Evolutionary conservation across 352 stramenopile species (phyloP), one percentile per base, ranked within the genome.

Genomic region (Globisporangium abappressorium): DNA sequence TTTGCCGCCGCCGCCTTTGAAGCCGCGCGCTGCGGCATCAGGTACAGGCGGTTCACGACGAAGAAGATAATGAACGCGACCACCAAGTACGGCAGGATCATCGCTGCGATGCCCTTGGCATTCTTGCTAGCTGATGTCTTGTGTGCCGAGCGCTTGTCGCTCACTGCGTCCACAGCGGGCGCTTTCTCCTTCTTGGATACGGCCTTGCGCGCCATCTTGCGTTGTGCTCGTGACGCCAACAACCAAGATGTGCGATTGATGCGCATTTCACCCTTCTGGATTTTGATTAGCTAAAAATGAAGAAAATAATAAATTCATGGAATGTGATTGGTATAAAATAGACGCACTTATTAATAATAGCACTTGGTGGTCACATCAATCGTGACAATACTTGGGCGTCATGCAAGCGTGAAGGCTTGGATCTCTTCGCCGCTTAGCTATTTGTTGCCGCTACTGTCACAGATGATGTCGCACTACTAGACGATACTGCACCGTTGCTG

Each of bases 201-300:
- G 6, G n/a, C 41, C 54, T 74, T 74, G 58, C 69, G 64, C 26
- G 64, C 59, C 69, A 71, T 74, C 14, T 33, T 67, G 38, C 15
- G 15, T 20, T 18, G 12, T 47, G 7, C 34, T 38, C 15, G 41
- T 51, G 41, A 22, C 6, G 6, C 18, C 15, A 51, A 15, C 38
- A 51, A 51, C 43, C 18, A 49, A 49, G 18, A 22, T n/a, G 43
- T 51, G 43, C 18, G 43, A 3, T 51, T 22, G 43, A 51, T 51
- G 18, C 43, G 43, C 18, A 51, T 51, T 11, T 22, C 5, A 22
- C 7, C n/a, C 12, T 8, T 51, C 43, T 51, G 18, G 5, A 22
- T 2, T 20, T 51, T 51, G 43, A 51, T 51, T 11, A 18, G 43
- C 15, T 51, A 33, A 33, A 33, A 6, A 33, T 33, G 3, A 33